Conservation (phyloP, 2,329 filamentous ascomycete species). For the Aspergillus clavatus region DNA sequence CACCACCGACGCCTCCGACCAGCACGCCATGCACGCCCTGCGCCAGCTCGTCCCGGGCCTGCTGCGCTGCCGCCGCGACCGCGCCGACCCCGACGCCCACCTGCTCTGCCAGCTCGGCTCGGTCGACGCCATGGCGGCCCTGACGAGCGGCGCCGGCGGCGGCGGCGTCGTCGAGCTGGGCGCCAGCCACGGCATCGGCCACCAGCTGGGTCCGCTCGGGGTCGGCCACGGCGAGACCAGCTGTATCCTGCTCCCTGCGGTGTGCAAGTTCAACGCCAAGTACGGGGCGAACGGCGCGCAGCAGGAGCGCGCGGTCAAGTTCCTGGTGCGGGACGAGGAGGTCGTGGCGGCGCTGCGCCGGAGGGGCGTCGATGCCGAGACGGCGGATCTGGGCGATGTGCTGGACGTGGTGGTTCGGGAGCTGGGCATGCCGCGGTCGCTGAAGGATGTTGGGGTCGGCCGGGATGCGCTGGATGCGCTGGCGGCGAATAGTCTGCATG, state of each 20-base stretch:
- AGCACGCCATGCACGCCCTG: conserved; percentile 38
- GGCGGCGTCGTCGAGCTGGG: conserved; percentile 43
- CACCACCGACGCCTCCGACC: conserved; percentile 32
- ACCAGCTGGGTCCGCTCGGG: conserved; percentile 52
- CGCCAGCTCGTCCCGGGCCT: conserved; percentile 41
- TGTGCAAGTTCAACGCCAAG: conserved; percentile 52
- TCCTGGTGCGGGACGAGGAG: conserved; percentile 37
- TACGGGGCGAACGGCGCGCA: conserved; percentile 40
- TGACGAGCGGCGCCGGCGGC: conserved; percentile 32
- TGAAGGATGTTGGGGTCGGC: conserved; percentile 50
- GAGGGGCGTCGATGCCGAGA: conserved; percentile 22
- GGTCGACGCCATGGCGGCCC: conserved; percentile 49
- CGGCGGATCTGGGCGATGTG: conserved; percentile 47
- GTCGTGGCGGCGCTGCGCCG: conserved; percentile 35
- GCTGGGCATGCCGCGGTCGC: conserved; percentile 51
- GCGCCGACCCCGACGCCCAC: conserved; percentile 39
- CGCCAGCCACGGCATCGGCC: conserved; percentile 50
- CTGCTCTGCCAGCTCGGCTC: conserved; percentile 49
- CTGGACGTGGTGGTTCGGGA: conserved; percentile 49
- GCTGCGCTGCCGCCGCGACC: conserved; percentile 37
- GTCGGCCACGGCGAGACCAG: conserved; percentile 59
- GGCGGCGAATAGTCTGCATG: conserved; percentile 47
- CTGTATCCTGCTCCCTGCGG: conserved; percentile 52
- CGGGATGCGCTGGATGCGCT: conserved; percentile 46
- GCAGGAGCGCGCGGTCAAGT: conserved; percentile 39